Evolutionary conservation across 2,329 filamentous ascomycete genomes (phyloP), one percentile per base, ranked within the genome.

Genomic region (Penicillium hesseltinei): DNA sequence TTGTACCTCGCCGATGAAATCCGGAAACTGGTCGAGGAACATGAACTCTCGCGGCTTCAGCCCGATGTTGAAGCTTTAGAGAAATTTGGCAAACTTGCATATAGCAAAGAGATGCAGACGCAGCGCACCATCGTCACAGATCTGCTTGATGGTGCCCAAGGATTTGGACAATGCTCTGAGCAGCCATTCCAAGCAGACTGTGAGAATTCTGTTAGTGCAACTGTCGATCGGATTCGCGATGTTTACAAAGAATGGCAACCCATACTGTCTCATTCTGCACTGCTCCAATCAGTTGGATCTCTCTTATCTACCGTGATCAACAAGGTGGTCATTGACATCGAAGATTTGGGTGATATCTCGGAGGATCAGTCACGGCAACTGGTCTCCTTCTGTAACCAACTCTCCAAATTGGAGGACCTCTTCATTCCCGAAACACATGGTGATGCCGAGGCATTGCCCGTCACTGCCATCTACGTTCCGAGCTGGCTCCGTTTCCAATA

Each of bases 401-500:
- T 88, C 8, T 79, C 81, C 11, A 75, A 77, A n/a, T 72, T 86
- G 17, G 82, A 82, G 55, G 78, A 83, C 60, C 71, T 87, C 15
- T 88, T 88, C 69, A 70, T 78, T 39, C 80, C 80, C 10, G 75
- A 80, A 46, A 49, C 50, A 25, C 17, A 63, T 25, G 71, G 74
- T 39, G 69, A 69, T 19, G 60, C 67, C 5, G 72, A 69, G 35
- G 69, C 71, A 7, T 71, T 81, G 29, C 75, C 77, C n/a, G 82
- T 85, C 75, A 84, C 82, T 4, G 82, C 83, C 25, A 77, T 87
- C 10, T 88, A 88, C 61, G 83, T 84, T 46, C 79, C 81, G 4
- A 83, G 82, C 61, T 88, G 85, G 85, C 76, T 88, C 60, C 84
- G 84, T 58, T 87, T 88, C 66, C 84, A 86, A 67, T 88, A 87